Evolutionary conservation across 306 rosid genomes (phyloP), one percentile per base, ranked within the genome.

Genomic region (Cucurbita maxima): DNA sequence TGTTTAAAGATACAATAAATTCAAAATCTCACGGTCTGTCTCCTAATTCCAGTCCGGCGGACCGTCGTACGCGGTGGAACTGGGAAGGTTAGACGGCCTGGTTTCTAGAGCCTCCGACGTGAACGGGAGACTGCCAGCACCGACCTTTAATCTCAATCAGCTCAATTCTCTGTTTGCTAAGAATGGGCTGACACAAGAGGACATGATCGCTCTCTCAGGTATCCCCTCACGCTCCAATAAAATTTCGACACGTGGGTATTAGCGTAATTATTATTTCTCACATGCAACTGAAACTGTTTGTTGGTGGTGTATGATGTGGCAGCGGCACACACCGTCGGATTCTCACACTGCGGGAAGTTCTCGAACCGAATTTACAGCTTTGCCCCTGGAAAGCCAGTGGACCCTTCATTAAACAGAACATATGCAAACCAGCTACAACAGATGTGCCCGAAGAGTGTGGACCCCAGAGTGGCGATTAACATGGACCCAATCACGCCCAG

Each of bases 181-280:
- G 0, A 75, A 84, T 25, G 94, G 94, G 1, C 94, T 86, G 59
- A 72, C 90, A 41, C 94, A 88, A 58, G 78, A 85, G 0, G 90
- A 88, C 73, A 88, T 88, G 94, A 47, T 88, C 75, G 94, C 90
- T 1, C 90, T 88, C 30, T 88, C 94, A 79, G 94, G 94, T 88
- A 76, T 36, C 5, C 6, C 16, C 36, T n/a, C 77, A 76, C 80
- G 44, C 7, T 48, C 34, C 9, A 64, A 43, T 64, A 36, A 64
- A 0, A 18, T 19, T 50, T 61, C 15, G 59, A 8, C 55, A 75
- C 72, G 18, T 48, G 59, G 34, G 0, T 30, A 30, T 30, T 30
- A 3, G 1, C 1, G 34, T 30, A 30, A 30, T 30, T 30, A 30
- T 30, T 30, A 30, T 30, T 30, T 30, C 34, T 62, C 25, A 16